A percentile compares a stretch with the other conserved stretches of the same genome.
Conservation (phyloP, 768 basidiomycete species). For the Imleria badia region DNA sequence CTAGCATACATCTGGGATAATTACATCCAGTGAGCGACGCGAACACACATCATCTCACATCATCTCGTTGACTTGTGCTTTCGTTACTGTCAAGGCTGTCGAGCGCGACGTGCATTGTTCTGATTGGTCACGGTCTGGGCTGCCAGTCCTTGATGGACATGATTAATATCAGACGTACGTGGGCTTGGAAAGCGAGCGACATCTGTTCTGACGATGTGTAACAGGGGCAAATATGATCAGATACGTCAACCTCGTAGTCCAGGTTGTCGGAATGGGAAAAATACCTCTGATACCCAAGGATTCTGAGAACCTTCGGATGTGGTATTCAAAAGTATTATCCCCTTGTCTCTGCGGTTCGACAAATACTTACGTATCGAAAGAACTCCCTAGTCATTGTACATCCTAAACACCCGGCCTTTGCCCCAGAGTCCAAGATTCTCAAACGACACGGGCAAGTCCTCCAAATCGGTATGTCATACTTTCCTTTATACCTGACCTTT, state of each 20-base stretch:
- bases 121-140: conserved; percentile 88
- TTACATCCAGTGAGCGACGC: conserved; percentile 75
- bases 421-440: conserved; percentile 39
- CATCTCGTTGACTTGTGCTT: neutral
- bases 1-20: conserved; percentile 95
- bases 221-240: conserved; percentile 55
- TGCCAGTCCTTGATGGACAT: conserved; percentile 76
- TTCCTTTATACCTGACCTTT: neutral
- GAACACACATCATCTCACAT: neutral
- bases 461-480: conserved; percentile 52
- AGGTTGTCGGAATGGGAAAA: conserved; percentile 69
- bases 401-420: conserved; percentile 51
- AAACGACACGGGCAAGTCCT: conserved; percentile 67
- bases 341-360: conserved; percentile 11
- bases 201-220: neutral
- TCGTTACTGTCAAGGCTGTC: conserved; percentile 53
- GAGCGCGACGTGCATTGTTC: conserved; percentile 65
- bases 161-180: conserved; percentile 66
- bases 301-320: conserved; percentile 54
- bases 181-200: neutral
- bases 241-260: conserved; percentile 68
- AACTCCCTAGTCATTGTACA: conserved; percentile 74
- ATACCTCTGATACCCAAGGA: conserved; percentile 56
- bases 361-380: conserved; percentile 39
- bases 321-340: conserved; percentile 65